These are phyloP conservation scores for Podospora didyma DNA, from an alignment of 495 filamentous ascomycete species.

Conservation along the genomic window DNA sequence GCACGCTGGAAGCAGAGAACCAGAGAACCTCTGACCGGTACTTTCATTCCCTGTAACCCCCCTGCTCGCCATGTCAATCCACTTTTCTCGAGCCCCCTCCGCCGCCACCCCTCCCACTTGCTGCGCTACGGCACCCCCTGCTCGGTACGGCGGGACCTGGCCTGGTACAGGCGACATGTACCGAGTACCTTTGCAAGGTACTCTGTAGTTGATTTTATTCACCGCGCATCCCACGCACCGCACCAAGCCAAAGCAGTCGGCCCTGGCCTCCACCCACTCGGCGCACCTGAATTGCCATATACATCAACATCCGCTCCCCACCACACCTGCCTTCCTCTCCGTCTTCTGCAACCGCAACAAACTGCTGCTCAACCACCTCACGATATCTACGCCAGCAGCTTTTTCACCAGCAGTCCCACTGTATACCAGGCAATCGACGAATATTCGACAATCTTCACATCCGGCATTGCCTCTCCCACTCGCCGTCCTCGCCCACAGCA, in stretches of 20 bases:
- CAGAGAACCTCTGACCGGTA: conserved; percentile 9
- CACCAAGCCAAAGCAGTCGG: neutral
- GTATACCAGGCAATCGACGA: neutral
- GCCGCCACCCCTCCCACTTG: conserved; percentile 10
- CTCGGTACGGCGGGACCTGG: conserved; percentile 24
- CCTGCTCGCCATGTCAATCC: conserved; percentile 3
- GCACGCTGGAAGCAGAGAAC: neutral
- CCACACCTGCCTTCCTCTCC: conserved; percentile 22
- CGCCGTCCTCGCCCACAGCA: neutral
- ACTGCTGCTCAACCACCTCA: conserved; percentile 7
- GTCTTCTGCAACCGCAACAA: conserved; percentile 15
- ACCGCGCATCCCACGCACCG: conserved; percentile 17
- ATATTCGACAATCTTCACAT: conserved; percentile 1
- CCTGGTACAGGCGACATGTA: conserved; percentile 29
- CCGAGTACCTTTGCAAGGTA: conserved; percentile 17
- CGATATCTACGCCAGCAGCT: neutral
- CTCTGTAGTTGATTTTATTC: conserved; percentile 23
- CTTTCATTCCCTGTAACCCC: conserved; percentile 9
- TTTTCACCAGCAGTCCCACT: neutral
- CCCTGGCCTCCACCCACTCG: conserved; percentile 10
- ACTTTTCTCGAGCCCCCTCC: conserved; percentile 5
- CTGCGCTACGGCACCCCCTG: conserved; percentile 17
- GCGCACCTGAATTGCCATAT: conserved; percentile 23
- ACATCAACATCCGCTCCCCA: conserved; percentile 34
- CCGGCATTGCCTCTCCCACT: neutral